phyloP scores from a whole-genome alignment of 2,329 filamentous ascomycete genomes.

The Phaeosphaeriaceae sp. region DNA sequence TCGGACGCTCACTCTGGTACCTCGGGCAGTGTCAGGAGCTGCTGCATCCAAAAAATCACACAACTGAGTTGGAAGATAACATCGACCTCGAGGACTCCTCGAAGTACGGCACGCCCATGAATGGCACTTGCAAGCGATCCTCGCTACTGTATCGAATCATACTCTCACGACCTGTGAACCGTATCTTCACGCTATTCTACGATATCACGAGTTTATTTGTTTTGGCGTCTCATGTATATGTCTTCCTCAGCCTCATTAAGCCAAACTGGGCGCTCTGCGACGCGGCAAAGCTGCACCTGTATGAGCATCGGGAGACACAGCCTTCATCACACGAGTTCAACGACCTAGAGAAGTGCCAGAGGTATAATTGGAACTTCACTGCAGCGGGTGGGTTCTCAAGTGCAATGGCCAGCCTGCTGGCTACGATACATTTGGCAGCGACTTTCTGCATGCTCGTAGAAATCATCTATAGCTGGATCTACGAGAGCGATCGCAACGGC shows the following conservation, averaged over 20 bases:
- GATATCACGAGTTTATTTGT: neutral
- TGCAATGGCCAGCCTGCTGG: conserved; percentile 3
- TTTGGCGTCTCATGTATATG: neutral
- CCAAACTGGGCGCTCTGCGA: neutral
- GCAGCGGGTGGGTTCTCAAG: conserved; percentile 6
- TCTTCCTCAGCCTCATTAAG: neutral
- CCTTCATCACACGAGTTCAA: neutral
- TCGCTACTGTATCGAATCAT: neutral
- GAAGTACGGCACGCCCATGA: neutral
- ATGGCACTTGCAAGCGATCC: neutral
- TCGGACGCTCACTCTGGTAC: conserved; percentile 13
- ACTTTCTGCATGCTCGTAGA: neutral
- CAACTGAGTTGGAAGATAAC: neutral
- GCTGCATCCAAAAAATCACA: neutral
- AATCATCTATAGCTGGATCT: neutral
- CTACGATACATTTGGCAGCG: conserved; percentile 1
- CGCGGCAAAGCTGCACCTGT: neutral
- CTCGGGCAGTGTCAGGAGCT: conserved; percentile 20
- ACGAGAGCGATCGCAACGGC: neutral
- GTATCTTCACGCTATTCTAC: neutral
- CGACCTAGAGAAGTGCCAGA: conserved; percentile 3
- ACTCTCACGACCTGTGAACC: neutral
- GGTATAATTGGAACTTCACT: conserved; percentile 6
- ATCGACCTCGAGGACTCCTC: neutral
- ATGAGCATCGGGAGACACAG: neutral